Base-by-base conservation (phyloP, 169 alveolate species). In the Theileria orientalis region DNA sequence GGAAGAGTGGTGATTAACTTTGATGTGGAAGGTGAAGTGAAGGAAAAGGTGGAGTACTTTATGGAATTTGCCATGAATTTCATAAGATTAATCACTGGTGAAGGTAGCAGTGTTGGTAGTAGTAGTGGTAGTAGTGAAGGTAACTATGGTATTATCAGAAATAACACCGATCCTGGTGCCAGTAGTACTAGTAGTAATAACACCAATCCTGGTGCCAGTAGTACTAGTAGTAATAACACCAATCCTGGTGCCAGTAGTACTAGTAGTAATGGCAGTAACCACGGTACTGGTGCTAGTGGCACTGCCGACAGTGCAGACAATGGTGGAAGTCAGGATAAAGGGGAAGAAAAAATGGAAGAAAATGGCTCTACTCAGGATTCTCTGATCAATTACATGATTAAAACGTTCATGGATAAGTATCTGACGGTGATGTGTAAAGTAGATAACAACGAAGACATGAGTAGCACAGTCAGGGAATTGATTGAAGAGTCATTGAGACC, bases 401-500 rank as follows among this genome's bases (percentile, higher is more conserved):
- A 62, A 29, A 40, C 23, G 54, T 35, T 62, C n/a, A 62, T 62
- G 14, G 72, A 62, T 9, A 62, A 44, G 51, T 62, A 62, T 13
- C 51, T 62, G 27, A 51, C 23, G 30, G 51, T 23, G 23, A 13
- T 62, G 40, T 35, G 51, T 37, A 62, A 44, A 44, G 35, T 62
- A 30, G 60, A 62, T 1, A 33, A 40, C n/a, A 9, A 2, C 16
- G 57, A 19, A 14, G 44, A 37, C 9, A 5, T 37, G 5, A 37
- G 9, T 7, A 37, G 44, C 44, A 37, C 44, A 7, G 9, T 27
- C 27, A 25, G 16, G 8, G 56, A 62, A 3, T 25, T 62, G 27
- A 33, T 62, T 13, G 30, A 25, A 5, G 51, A 44, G 35, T 33
- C 27, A 1, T 40, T 62, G 33, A 42, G 19, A 44, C 41, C 2